Evolutionary conservation across 2,329 filamentous ascomycete genomes (phyloP).

Genomic region (Phoma sp.): DNA sequence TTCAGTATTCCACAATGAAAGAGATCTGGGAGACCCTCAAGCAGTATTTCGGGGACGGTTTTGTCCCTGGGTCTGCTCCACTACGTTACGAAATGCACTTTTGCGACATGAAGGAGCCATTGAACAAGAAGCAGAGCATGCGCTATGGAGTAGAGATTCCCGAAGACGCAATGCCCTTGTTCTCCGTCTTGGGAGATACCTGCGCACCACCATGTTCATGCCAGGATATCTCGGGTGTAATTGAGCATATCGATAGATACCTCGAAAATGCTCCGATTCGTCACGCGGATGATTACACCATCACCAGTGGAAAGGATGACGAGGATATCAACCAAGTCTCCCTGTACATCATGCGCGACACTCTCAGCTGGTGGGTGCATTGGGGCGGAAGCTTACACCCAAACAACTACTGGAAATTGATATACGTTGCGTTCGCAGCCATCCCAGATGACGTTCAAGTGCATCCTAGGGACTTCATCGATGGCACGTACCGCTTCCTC

Average conservation of each 20-base stretch:
- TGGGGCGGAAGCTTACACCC: background rate
- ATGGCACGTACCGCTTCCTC: background rate
- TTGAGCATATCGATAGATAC: background rate
- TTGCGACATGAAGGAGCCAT: too few species aligned
- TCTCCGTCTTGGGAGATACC: background rate
- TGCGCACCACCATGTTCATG: background rate
- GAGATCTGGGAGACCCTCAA: too few species aligned
- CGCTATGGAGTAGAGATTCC: too few species aligned
- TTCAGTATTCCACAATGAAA: too few species aligned
- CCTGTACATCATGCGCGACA: background rate
- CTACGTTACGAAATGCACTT: too few species aligned
- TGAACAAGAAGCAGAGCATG: too few species aligned
- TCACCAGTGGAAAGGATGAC: background rate
- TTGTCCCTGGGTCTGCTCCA: too few species aligned
- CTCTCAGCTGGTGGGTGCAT: background rate
- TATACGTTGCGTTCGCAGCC: background rate
- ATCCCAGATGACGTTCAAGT: background rate
- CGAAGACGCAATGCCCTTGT: too few species aligned
- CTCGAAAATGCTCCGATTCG: background rate
- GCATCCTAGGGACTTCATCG: background rate
- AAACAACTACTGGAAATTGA: background rate
- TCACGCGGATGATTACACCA: background rate
- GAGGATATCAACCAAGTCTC: background rate
- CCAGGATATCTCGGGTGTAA: background rate
- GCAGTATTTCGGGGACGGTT: too few species aligned